phyloP scores from a whole-genome alignment of 805 yeast species.

The Danielia reshetovae region DNA sequence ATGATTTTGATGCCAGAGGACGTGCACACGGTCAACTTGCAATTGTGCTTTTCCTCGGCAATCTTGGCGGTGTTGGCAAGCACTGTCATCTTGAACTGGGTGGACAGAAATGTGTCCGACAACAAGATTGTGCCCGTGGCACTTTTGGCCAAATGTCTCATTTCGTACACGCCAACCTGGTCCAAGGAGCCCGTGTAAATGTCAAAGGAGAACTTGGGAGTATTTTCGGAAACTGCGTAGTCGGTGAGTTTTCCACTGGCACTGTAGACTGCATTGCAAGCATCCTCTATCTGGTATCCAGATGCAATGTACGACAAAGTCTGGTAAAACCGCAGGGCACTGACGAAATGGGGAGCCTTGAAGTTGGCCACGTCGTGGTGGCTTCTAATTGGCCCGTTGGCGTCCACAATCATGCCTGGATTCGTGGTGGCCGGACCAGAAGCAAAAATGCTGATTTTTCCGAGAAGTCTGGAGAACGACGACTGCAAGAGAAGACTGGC shows the following conservation, averaged over 20 bases:
- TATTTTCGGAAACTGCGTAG: conserved; percentile 10
- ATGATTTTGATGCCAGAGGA: conserved; percentile 32
- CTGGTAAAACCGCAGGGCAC: conserved; percentile 27
- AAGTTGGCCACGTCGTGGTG: conserved; percentile 33
- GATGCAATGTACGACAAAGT: conserved; percentile 25
- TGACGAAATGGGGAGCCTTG: conserved; percentile 22
- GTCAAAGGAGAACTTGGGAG: conserved; percentile 28
- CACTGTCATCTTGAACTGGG: conserved; percentile 20
- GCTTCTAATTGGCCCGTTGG: conserved; percentile 22
- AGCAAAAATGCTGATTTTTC: conserved; percentile 26
- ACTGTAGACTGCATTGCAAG: conserved; percentile 12
- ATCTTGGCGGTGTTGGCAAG: conserved; percentile 3
- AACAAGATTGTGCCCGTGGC: conserved; percentile 33
- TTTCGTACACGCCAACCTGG: conserved; percentile 42
- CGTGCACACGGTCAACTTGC: conserved; percentile 24
- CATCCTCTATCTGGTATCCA: conserved; percentile 22
- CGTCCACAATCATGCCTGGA: conserved; percentile 33
- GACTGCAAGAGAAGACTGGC: conserved; percentile 19
- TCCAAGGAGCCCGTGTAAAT: conserved; percentile 36
- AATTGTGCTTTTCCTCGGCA: conserved; percentile 4
- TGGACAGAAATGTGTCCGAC: conserved; percentile 25
- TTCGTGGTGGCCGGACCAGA: conserved; percentile 37
- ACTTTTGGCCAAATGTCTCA: conserved; percentile 29
- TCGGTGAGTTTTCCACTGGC: conserved; percentile 22
- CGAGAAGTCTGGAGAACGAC: conserved; percentile 21